Base-by-base conservation (phyloP, 179 eudicot species). In the Nepenthes alata region DNA sequence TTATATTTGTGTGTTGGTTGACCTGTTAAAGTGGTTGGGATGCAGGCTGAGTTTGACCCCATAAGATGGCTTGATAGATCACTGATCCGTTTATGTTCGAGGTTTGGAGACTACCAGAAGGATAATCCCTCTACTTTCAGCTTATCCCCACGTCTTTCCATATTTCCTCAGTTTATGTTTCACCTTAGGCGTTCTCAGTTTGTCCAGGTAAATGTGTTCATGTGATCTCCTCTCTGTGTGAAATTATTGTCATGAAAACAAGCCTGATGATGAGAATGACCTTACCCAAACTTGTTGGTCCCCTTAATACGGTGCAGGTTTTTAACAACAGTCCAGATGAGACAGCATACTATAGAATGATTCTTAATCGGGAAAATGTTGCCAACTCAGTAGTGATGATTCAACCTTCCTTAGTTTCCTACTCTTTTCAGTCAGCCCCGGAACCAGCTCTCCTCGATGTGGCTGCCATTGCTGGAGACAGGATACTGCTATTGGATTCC, bases 281-380 rank as follows among this genome's bases (percentile, higher is more conserved):
- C n/a, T 51, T 35, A 49, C 36, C 47, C 1, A 25, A 25, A 25
- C 25, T 62, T 45, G 5, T n/a, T 37, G 56, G 56, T 11, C 25
- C n/a, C 36, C 11, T 15, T 38, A 36, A 49, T 63, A 10, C 65
- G 55, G 36, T 48, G 62, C 77, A 93, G 96, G 98, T 93, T 72
- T 93, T 93, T 63, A 89, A 86, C 81, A 89, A 86, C 75, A 93
- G 96, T 66, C 98, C 98, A 48, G 98, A 91, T 74, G 98, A 91
- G 77, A 91, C 98, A 8, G 98, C 98, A 61, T 86, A 81, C 74
- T 91, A 89, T 62, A 81, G 98, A 67, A 91, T 91, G 95, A 85
- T 86, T 67, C 79, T 91, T 65, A 84, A 89, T 64, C 80, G 96
- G 58, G 98, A 91, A 78, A 91, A 84, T 74, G 95, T 91, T 64